Conservation (phyloP, 202 grass and related monocot genomes). For the Tripidium arundinaceum region DNA sequence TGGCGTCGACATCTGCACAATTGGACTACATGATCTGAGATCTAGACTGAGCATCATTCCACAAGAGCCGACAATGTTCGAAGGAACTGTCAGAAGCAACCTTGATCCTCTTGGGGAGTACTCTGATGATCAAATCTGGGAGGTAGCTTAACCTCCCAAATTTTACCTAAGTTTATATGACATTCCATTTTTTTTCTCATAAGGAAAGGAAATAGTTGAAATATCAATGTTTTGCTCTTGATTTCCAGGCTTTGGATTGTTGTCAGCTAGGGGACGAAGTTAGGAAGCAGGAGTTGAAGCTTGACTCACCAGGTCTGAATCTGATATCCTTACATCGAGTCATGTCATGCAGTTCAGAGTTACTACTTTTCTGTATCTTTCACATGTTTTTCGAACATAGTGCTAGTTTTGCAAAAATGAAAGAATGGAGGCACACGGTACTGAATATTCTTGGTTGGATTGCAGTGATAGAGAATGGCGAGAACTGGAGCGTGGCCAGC, state of each 20-base stretch:
- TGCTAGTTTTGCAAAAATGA: not conserved
- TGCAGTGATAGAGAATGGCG: conserved; percentile 84
- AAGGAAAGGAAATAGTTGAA: too few relatives aligned
- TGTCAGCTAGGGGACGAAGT: conserved; percentile 84
- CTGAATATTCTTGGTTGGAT: not conserved
- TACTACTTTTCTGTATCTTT: not conserved
- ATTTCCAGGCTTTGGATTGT: conserved; percentile 65
- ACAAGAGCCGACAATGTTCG: too few relatives aligned
- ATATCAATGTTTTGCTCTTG: not conserved
- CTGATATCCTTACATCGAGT: not conserved
- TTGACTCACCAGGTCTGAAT: conserved; percentile 61
- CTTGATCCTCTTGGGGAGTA: too few relatives aligned
- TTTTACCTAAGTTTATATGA: too few relatives aligned
- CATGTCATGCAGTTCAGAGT: not conserved
- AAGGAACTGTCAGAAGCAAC: too few relatives aligned
- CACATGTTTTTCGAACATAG: not conserved
- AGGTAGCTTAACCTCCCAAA: too few relatives aligned
- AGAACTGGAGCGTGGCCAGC: conserved; percentile 97
- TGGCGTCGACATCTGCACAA: too few relatives aligned
- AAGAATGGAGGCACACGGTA: not conserved
- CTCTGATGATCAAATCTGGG: too few relatives aligned
- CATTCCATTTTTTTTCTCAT: too few relatives aligned
- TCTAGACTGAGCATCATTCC: too few relatives aligned
- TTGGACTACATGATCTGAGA: too few relatives aligned
- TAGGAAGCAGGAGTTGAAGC: conserved; percentile 74